Conservation (phyloP, 2,329 filamentous ascomycete species). For the Keithomyces neogunnii region DNA sequence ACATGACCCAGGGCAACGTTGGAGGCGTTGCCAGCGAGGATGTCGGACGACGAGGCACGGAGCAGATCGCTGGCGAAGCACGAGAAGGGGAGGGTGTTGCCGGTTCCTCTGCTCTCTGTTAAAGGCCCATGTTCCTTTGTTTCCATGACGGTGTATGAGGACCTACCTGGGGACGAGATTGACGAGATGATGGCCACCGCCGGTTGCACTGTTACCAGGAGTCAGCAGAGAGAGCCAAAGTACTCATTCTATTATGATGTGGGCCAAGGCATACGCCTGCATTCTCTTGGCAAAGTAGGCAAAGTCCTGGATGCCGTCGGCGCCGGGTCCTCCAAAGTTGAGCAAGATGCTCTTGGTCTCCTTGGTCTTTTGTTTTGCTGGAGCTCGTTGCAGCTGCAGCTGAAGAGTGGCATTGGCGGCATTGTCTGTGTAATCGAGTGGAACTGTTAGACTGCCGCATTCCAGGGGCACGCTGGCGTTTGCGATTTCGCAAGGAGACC, state of each 20-base stretch:
- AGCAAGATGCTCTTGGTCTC: slow-evolving; percentile 16
- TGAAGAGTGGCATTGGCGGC: not conserved
- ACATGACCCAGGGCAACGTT: slow-evolving; percentile 12
- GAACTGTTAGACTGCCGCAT: slow-evolving; percentile 3
- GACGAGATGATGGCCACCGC: slow-evolving; percentile 18
- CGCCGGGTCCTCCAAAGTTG: slow-evolving; percentile 13
- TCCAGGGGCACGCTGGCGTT: not conserved
- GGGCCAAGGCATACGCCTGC: slow-evolving; percentile 5
- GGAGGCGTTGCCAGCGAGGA: slow-evolving; percentile 10
- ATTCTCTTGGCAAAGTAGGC: slow-evolving; percentile 2
- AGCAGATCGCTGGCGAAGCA: slow-evolving; percentile 11
- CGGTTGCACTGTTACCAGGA: slow-evolving; percentile 10
- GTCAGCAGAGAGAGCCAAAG: not conserved
- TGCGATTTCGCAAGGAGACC: not conserved
- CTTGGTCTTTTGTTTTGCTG: not conserved
- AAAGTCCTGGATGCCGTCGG: not conserved
- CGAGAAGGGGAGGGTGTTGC: slow-evolving; percentile 16
- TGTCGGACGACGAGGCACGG: not conserved
- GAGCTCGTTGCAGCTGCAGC: slow-evolving; percentile 2
- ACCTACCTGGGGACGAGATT: slow-evolving; percentile 18
- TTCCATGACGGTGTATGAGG: not conserved
- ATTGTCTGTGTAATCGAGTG: slow-evolving; percentile 4
- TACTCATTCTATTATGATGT: not conserved
- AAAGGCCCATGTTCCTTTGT: not conserved
- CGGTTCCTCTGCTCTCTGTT: slow-evolving; percentile 15